phyloP scores from a whole-genome alignment of 176 grass and related monocot species.

The Carex parvula region DNA sequence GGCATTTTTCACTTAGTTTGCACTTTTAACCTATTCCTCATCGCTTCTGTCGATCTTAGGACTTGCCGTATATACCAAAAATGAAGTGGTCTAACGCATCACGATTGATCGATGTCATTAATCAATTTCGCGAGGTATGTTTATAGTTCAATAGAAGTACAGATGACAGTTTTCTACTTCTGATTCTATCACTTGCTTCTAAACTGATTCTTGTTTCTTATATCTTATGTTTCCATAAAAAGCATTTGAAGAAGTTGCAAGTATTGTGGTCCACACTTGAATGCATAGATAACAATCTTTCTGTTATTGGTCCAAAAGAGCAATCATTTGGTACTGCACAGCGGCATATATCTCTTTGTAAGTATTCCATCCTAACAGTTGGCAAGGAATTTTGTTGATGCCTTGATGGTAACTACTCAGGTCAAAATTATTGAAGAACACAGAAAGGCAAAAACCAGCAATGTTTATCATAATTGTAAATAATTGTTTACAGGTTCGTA shows the following conservation, averaged over 20 bases:
- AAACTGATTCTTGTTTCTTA: not conserved
- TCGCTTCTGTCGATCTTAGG: constrained; percentile 8
- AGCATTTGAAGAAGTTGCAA: constrained; percentile 67
- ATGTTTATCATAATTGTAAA: not conserved
- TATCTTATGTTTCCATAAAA: constrained; percentile 28
- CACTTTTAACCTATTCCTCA: not conserved
- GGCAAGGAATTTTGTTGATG: not conserved
- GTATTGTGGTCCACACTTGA: constrained; percentile 66
- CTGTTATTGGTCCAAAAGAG: constrained; percentile 50
- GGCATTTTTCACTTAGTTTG: not conserved
- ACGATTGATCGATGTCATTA: constrained; percentile 55
- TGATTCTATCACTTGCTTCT: not conserved
- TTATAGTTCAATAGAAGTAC: not conserved
- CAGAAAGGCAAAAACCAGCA: not conserved
- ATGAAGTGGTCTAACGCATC: constrained; percentile 57
- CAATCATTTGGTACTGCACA: constrained; percentile 41
- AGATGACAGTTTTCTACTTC: not conserved
- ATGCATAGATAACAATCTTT: constrained; percentile 67
- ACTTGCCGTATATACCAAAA: constrained; percentile 53
- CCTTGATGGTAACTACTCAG: not conserved
- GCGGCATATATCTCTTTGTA: constrained; percentile 52
- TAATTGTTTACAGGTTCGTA: not conserved
- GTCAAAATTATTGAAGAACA: constrained; percentile 1
- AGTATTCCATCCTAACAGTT: not conserved
- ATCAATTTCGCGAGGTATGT: constrained; percentile 51